Evolutionary conservation across 345 rosid species (phyloP).

Genomic region (Eucalyptus shirleyi): DNA sequence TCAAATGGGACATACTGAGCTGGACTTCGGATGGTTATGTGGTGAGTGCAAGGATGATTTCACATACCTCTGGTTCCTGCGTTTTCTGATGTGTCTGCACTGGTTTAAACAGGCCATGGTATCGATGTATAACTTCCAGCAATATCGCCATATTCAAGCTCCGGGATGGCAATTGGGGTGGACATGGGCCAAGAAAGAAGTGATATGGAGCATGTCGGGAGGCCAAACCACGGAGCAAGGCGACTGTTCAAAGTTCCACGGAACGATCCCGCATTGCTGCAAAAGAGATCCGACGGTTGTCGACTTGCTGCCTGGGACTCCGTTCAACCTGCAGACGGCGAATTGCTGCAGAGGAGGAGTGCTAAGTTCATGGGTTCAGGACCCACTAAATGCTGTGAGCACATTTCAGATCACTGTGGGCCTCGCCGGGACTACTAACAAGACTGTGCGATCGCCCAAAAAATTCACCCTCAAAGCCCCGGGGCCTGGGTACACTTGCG

Average conservation of each 20-base stretch:
- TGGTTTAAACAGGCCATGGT: constrained; percentile 54
- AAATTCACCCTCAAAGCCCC: constrained; percentile 80
- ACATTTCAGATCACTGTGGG: constrained; percentile 86
- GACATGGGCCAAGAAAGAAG: constrained; percentile 91
- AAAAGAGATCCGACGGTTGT: constrained; percentile 73
- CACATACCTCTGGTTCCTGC: neutral
- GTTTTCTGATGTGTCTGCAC: neutral
- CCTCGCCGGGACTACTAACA: constrained; percentile 75
- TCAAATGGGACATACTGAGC: constrained; percentile 89
- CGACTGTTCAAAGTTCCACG: constrained; percentile 83
- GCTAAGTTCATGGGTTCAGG: constrained; percentile 73
- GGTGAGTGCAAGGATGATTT: constrained; percentile 31
- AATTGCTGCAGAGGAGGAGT: constrained; percentile 97
- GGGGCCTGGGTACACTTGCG: constrained; percentile 94
- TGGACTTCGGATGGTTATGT: constrained; percentile 97
- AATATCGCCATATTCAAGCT: constrained; percentile 72
- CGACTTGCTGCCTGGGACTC: constrained; percentile 79
- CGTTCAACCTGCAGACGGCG: constrained; percentile 78
- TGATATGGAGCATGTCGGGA: constrained; percentile 82
- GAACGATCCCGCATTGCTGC: constrained; percentile 75
- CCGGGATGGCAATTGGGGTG: constrained; percentile 93
- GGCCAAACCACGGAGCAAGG: constrained; percentile 84
- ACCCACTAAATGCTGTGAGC: constrained; percentile 55
- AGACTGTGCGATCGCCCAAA: constrained; percentile 61
- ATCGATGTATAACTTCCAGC: constrained; percentile 74